Base-by-base conservation (phyloP, 1,284 basidiomycete species). In the Cutaneotrichosporon cyanovorans region DNA sequence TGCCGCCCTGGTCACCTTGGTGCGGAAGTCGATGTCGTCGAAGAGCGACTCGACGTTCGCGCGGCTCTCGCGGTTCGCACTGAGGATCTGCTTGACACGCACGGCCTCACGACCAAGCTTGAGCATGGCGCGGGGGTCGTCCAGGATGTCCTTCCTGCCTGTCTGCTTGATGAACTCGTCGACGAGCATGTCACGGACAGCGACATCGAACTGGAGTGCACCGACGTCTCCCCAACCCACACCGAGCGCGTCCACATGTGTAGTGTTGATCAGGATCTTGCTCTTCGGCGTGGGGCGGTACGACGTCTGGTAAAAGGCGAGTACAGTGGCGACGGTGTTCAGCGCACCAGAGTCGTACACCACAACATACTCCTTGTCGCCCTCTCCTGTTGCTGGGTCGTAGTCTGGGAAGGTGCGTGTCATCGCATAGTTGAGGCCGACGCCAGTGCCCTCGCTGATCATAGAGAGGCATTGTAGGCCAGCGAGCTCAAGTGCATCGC, bases 381-480 rank as follows among this genome's bases (percentile, higher is more conserved):
- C 65, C 34, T 55, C 50, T 4, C 65, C 63, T 11, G 61, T 65
- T 18, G 48, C 58, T 8, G 53, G 52, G 45, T 69, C 51, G 49
- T 49, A 65, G 18, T 57, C 53, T 1, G 83, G 74, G 76, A 98
- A 98, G 0, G 80, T 79, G 31, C 92, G 80, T 2, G 89, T 90
- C 87, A 97, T 95, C 32, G 92, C 93, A 63, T 89, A 99, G 75
- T 95, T 95, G 57, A 96, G 78, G 8, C 87, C 91, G 22, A 91
- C 83, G 6, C 88, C 89, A 0, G 88, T 85, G 35, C 92, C 92
- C 65, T 99, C 95, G 58, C 91, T 87, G 50, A 98, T 81, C 51
- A 98, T 77, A 0, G 85, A 82, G 21, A 93, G 74, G 3, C 86
- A 84, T 16, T 80, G 80, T 50, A 99, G 74, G 1, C 92, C 93